Evolutionary conservation across 441 rosid genomes (phyloP), one percentile per base, ranked within the genome.

Genomic region (Mallotus japonicus): DNA sequence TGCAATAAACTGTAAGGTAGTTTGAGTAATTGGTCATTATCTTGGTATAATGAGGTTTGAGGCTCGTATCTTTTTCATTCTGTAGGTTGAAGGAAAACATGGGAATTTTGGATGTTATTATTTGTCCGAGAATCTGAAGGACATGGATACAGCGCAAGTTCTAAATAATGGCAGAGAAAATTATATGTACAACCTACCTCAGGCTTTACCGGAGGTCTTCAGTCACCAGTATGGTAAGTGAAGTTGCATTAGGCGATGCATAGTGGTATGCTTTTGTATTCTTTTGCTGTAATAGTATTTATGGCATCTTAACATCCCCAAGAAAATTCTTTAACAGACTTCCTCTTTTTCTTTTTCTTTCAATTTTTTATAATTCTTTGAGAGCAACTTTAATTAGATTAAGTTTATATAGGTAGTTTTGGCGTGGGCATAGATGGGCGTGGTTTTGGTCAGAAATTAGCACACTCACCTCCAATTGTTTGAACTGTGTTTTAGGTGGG

Each of bases 91-190:
- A 83, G 90, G 87, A 70, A 91, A 84, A 71, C 85, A 47, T 75
- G 88, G 89, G 77, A 81, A 84, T 46, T 85, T 86, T 76, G 77
- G 89, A 75, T 86, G 97, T 82, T 94, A 89, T 82, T 95, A 92
- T 84, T 79, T 95, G 78, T 80, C 82, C 46, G 97, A 95, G 86
- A 82, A 81, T 73, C 87, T 95, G 67, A 70, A 85, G 60, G 81
- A 83, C 62, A 64, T 56, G 57, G 85, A 82, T 73, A 65, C 75
- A 58, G 67, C 85, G 62, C 83, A 63, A 77, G 79, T 64, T 72
- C 81, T 72, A 78, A 78, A 67, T 74, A 83, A 64, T 67, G 78
- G 72, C 73, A 16, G 47, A 69, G 76, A 74, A 75, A 82, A 75
- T 76, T 69, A 72, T 70, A 49, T 56, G 46, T 70, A 75, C 80